Percentiles rank a stretch among this genome's conserved stretches.
phyloP scores from a whole-genome alignment of 2,329 filamentous ascomycete species.

The Xylariales sp. region DNA sequence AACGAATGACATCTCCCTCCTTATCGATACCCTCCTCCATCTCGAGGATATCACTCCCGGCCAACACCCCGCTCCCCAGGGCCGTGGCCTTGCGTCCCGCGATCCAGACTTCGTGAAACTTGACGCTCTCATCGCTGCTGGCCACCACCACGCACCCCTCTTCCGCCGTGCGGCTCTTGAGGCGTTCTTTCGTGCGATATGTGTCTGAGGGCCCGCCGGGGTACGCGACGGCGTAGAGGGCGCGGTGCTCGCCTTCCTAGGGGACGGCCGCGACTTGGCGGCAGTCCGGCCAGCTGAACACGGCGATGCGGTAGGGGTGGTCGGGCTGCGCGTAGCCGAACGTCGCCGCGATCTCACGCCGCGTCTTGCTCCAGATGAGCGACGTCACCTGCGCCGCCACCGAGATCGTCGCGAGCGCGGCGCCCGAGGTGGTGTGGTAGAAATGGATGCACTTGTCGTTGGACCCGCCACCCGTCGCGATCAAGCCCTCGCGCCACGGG shows the following conservation, averaged over 20 bases:
- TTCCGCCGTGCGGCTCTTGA: slow-evolving; percentile 62
- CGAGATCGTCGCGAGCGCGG: slow-evolving; percentile 87
- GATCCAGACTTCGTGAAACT: slow-evolving; percentile 96
- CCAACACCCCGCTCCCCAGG: slow-evolving; percentile 71
- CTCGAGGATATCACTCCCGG: slow-evolving; percentile 88
- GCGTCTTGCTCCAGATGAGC: slow-evolving; percentile 87
- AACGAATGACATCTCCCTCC: slow-evolving; percentile 77
- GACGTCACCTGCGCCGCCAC: slow-evolving; percentile 94
- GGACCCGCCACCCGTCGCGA: slow-evolving; percentile 92
- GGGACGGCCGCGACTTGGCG: slow-evolving; percentile 85
- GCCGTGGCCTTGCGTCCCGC: slow-evolving; percentile 66
- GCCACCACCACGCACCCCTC: slow-evolving; percentile 92
- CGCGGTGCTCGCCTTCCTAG: slow-evolving; percentile 82
- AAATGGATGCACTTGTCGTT: slow-evolving; percentile 98
- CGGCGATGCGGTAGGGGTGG: slow-evolving; percentile 87
- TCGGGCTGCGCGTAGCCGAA: slow-evolving; percentile 95
- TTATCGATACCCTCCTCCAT: slow-evolving; percentile 82
- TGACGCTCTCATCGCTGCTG: slow-evolving; percentile 90
- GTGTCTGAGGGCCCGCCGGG: slow-evolving; percentile 62
- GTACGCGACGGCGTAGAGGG: slow-evolving; percentile 89
- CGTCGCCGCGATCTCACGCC: slow-evolving; percentile 89
- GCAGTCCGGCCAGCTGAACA: slow-evolving; percentile 95
- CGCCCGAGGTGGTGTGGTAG: slow-evolving; percentile 86
- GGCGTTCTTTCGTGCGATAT: slow-evolving; percentile 65
- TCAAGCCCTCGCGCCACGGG: slow-evolving; percentile 87